These are phyloP conservation scores for Calocybe gambosa DNA, from an alignment of 1,284 basidiomycete genomes.

Conservation along the genomic window DNA sequence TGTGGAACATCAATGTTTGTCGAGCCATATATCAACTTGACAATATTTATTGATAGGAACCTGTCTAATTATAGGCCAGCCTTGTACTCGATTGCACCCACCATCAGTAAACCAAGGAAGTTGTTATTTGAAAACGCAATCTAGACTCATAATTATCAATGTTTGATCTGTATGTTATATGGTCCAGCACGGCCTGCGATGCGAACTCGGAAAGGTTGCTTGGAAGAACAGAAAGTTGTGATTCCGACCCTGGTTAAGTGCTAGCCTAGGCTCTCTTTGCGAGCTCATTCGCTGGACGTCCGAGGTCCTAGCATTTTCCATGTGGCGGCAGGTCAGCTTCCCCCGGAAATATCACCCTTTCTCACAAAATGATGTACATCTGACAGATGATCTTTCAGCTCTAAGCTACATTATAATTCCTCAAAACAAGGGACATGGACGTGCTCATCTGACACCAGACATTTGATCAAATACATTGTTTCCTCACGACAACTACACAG, in stretches of 20 bases:
- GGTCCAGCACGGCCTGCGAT: not conserved
- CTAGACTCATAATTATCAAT: slow-evolving; percentile 15
- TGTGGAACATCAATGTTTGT: slow-evolving; percentile 92
- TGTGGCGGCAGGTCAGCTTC: not conserved
- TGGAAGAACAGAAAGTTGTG: not conserved
- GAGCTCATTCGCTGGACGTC: not conserved
- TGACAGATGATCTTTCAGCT: slow-evolving; percentile 7
- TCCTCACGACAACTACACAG: not conserved
- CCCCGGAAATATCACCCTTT: slow-evolving; percentile 3
- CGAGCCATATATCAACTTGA: not conserved
- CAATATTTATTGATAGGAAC: slow-evolving; percentile 1
- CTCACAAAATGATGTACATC: not conserved
- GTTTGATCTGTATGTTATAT: not conserved
- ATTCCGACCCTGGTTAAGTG: not conserved
- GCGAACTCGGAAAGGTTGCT: not conserved
- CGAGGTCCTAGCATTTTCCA: not conserved
- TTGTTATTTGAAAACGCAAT: slow-evolving; percentile 33
- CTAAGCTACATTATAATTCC: not conserved
- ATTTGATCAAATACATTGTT: not conserved
- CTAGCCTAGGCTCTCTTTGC: not conserved
- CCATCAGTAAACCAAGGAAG: slow-evolving; percentile 31
- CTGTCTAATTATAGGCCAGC: slow-evolving; percentile 26
- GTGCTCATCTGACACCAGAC: slow-evolving; percentile 3
- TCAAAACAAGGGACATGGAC: not conserved
- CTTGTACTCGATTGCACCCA: slow-evolving; percentile 28